A percentile compares a stretch with the other conserved stretches of the same genome.
These are phyloP conservation scores for Fusarium sp. DNA, from an alignment of 2,329 filamentous ascomycete genomes.

Conservation along the genomic window DNA sequence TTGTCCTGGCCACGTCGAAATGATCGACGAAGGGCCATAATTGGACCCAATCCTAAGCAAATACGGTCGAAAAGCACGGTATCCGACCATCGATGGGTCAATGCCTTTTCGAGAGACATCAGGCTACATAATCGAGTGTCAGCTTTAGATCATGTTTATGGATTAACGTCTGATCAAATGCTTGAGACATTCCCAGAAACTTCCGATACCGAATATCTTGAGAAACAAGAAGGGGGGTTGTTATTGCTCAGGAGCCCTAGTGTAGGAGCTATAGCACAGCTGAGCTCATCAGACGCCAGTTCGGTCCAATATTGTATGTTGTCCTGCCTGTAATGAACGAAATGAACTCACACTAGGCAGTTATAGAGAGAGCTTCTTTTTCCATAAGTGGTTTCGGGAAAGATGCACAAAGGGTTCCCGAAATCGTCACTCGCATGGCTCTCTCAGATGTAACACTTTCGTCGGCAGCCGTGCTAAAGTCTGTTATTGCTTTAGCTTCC, in stretches of 20 bases:
- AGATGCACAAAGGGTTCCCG: slow-evolving; percentile 14
- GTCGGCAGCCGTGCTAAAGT: slow-evolving; percentile 24
- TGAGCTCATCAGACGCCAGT: slow-evolving; percentile 35
- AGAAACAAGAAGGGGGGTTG: accelerated
- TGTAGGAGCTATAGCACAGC: neutral
- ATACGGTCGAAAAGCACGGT: too few species aligned
- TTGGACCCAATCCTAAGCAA: slow-evolving; percentile 16
- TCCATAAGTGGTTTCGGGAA: slow-evolving; percentile 30
- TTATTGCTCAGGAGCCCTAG: neutral
- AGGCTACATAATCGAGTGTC: slow-evolving; percentile 16
- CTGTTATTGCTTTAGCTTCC: slow-evolving; percentile 27
- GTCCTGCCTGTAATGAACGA: accelerated
- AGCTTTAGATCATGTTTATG: neutral
- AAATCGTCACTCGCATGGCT: slow-evolving; percentile 32
- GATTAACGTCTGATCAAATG: neutral
- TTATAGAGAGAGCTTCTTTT: slow-evolving; percentile 26
- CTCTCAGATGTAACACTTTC: slow-evolving; percentile 8
- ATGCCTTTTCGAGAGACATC: slow-evolving; percentile 22
- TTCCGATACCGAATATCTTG: accelerated
- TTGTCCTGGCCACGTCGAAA: slow-evolving; percentile 31
- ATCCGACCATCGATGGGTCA: slow-evolving; percentile 8
- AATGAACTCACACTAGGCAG: neutral
- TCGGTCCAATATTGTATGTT: slow-evolving; percentile 39
- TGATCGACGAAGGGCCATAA: slow-evolving; percentile 16
- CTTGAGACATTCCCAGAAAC: accelerated